Base-by-base conservation (phyloP, 352 stramenopile genomes). In the Sclerospora graminicola region DNA sequence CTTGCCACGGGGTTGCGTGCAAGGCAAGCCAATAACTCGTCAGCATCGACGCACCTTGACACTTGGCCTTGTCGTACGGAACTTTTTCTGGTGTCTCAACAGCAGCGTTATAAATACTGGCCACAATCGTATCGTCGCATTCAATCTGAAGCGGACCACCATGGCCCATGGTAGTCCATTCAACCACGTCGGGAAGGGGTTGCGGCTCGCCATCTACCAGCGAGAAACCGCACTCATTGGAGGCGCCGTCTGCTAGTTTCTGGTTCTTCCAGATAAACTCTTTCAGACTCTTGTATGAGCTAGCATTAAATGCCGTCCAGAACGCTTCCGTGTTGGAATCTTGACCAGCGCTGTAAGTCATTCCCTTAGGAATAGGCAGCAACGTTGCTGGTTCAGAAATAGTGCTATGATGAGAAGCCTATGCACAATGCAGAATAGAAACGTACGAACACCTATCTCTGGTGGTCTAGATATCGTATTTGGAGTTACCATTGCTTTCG, bases 11-110 rank as follows among this genome's bases (percentile, higher is more conserved):
- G 13, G 53, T 52, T 19, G 57, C 54, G 45, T 78, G 66, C 41
- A 78, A 27, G 5, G 66, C 66, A 10, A 77, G 19, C 66, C 66
- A 77, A 24, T 66, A 63, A 41, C 62, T 65, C 7, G 54, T 64
- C 20, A 74, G 30, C 11, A 21, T 47, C 13, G 52, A 68, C 7
- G 59, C 45, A 23, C 56, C 59, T 4, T 40, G 21, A 35, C 60
- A 74, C 13, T 41, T 50, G 21, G 48, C 39, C 15, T 35, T 41
- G 13, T 78, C 60, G 32, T 70, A 72, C 6, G 63, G 60, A 40
- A 78, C 21, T 21, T 63, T 49, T 4, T 60, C 56, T 2, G 63
- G 56, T 4, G 44, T 51, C 6, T 73, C 48, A 0, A 41, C 45
- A 1, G 63, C 44, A 15, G 63, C 74, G 49, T 78, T 54, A 9